These are phyloP conservation scores for Penicillium alfredii DNA, from an alignment of 495 filamentous ascomycete genomes.

Conservation along the genomic window DNA sequence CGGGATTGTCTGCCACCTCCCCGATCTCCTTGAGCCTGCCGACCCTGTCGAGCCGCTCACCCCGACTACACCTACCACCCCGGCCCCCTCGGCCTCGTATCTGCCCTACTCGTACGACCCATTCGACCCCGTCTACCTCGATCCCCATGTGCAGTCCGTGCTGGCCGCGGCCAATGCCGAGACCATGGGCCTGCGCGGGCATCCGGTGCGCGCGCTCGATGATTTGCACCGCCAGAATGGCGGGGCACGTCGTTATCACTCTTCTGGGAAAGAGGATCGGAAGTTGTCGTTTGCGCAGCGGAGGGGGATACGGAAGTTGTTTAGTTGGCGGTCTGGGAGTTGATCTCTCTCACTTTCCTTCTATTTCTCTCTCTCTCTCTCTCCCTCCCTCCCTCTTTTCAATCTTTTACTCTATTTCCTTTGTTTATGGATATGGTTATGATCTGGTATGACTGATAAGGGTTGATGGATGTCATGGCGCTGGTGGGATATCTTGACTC, in stretches of 20 bases:
- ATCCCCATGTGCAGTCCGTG: constrained; percentile 26
- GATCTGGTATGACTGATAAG: neutral
- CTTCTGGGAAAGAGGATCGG: constrained; percentile 1
- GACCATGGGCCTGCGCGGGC: constrained; percentile 21
- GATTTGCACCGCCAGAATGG: constrained; percentile 21
- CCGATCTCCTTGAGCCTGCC: constrained; percentile 6
- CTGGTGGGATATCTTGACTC: neutral
- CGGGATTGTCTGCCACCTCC: constrained; percentile 18
- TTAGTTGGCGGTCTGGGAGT: constrained; percentile 23
- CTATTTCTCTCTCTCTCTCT: neutral
- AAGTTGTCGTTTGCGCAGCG: constrained; percentile 11
- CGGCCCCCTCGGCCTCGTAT: neutral
- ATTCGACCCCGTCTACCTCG: constrained; percentile 21
- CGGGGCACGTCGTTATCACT: neutral
- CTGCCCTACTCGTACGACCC: constrained; percentile 3
- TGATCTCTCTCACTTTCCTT: constrained; percentile 2
- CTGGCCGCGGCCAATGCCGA: constrained; percentile 26
- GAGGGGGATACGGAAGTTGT: constrained; percentile 21
- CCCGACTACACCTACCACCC: constrained; percentile 1
- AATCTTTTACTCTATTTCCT: neutral
- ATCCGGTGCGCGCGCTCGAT: constrained; percentile 16
- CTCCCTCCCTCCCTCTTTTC: neutral
- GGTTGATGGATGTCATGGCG: neutral
- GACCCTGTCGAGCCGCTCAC: too few relatives aligned
- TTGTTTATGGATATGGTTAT: neutral